Base-by-base conservation (phyloP, 176 grass and related monocot species). In the Triticum turgidum region DNA sequence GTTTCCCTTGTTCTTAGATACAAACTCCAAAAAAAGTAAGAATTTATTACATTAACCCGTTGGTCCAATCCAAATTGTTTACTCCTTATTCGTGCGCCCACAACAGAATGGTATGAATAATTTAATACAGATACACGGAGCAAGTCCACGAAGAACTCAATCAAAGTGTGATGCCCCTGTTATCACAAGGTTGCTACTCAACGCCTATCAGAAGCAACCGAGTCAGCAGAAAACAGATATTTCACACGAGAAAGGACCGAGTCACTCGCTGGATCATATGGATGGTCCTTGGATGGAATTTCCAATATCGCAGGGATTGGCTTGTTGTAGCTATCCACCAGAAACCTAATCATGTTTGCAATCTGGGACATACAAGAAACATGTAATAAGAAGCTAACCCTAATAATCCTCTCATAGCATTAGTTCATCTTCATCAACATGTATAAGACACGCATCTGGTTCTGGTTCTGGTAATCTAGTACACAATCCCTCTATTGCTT, bases 241-340 rank as follows among this genome's bases (percentile, higher is more conserved):
- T 82, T 89, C 85, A 98, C 95, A 1, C 95, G 91, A 86, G 92
- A 97, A 65, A 94, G 87, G 12, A 91, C 92, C 0, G 95, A 97
- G 78, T 97, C 92, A 4, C 82, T 87, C 14, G 85, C 89, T 13
- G 92, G 95, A 62, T 97, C 95, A 72, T 97, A 97, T 0, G 95
- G 95, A 88, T 97, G 92, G 18, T 97, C 95, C 90, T 97, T 97
- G 65, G 95, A 94, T 73, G 95, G 92, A 75, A 97, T 97, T 75
- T 97, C 95, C 84, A 97, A 52, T 64, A 97, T 97, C 65, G 92
- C 92, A 83, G 92, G 95, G 14, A 97, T 39, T 5, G 95, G 92
- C 32, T 85, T 97, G 85, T 97, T 94, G 91, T 97, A 97, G 79
- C 92, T 86, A 82, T 93, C 95, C 35, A 97, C 87, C 84, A 97